Base-by-base conservation (phyloP, 495 filamentous ascomycete genomes). In the Hypomontagnella monticulosa region DNA sequence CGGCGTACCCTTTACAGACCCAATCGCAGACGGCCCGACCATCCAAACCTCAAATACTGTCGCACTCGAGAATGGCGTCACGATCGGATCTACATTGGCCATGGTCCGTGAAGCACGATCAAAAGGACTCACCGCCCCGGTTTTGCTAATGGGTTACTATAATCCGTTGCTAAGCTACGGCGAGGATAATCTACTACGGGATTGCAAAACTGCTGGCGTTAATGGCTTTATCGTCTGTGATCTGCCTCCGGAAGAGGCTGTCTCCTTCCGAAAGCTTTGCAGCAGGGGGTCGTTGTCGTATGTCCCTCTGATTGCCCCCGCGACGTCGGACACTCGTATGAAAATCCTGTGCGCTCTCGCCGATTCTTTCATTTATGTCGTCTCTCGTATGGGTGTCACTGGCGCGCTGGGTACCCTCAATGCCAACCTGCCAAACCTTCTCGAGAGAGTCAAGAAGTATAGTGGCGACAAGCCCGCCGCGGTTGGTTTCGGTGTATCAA, bases 201-300 rank as follows among this genome's bases (percentile, higher is more conserved):
- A 99, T 76, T 93, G 93, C 71, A 88, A 90, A 71, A 86, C 88
- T 41, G 91, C 91, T 15, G 92, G 93, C 46, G 90, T 95, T 71
- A 97, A 97, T 79, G 95, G 95, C 44, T 99, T 98, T 76, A 98
- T 99, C 67, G 88, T 98, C 73, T 96, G 97, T 51, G 95, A 99
- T 76, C 76, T 99, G 59, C 95, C 95, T 4, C 96, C 96, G 0
- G 95, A 99, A 83, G 95, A 99, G 82, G 95, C 96, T 56, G 84
- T 97, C 32, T 88, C 87, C 27, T 99, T 99, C 84, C 84, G 96
- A 64, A 87, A 89, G 69, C 85, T 90, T 57, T 99, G 95, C 81
- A 85, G 86, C 20, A 86, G 80, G 46, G 88, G 82, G 70, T 88
- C 89, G 85, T 83, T 99, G 27, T 97, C 93, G 1, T 99, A 97